These are phyloP conservation scores for Rhizopogon vinicolor DNA, from an alignment of 768 basidiomycete species.

Conservation along the genomic window DNA sequence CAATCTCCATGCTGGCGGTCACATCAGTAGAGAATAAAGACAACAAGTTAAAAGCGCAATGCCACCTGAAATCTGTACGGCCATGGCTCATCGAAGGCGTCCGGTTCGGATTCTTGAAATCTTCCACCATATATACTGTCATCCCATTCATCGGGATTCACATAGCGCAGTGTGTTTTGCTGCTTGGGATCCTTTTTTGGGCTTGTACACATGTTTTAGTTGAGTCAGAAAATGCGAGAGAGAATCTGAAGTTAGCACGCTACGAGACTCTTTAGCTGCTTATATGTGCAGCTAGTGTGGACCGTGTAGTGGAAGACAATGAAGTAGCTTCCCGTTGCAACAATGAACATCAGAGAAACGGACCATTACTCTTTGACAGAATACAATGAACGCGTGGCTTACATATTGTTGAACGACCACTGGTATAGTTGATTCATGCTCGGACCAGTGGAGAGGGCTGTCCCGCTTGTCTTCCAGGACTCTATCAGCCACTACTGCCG, in stretches of 20 bases:
- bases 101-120: constrained; percentile 26
- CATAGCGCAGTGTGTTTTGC: constrained; percentile 9
- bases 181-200: background rate
- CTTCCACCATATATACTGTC: constrained; percentile 16
- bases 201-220: background rate
- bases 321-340: too few species aligned
- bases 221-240: background rate
- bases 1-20: constrained; percentile 35
- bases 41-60: background rate
- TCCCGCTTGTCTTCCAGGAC: too few species aligned
- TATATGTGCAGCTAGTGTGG: background rate
- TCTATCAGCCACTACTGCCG: too few species aligned
- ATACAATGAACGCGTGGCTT: background rate
- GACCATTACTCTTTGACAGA: background rate
- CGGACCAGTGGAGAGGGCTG: too few species aligned
- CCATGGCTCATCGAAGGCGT: constrained; percentile 46
- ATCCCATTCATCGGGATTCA: constrained; percentile 22
- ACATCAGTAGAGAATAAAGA: constrained; percentile 1
- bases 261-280: background rate
- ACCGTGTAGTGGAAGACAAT: background rate
- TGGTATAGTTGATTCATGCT: too few species aligned
- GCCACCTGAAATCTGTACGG: constrained; percentile 45
- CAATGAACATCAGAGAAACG: background rate
- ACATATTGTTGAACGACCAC: background rate
- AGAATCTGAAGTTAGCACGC: background rate